Evolutionary conservation across 2,329 filamentous ascomycete species (phyloP).

Genomic region (Aspergillus versicolor): DNA sequence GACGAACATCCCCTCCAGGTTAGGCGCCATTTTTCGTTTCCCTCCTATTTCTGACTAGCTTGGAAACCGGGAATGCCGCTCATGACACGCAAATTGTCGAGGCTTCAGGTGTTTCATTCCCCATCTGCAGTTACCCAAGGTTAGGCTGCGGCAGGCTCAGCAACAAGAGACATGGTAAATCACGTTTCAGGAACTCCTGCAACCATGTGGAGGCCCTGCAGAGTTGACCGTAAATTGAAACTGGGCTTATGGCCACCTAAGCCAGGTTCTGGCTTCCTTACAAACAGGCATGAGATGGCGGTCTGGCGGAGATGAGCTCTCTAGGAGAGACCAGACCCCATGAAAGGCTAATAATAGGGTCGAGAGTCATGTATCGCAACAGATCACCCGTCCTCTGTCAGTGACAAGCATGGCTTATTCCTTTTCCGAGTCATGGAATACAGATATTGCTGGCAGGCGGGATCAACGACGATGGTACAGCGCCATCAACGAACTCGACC

Average conservation of each 20-base stretch:
- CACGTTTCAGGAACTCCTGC: slow-evolving; percentile 26
- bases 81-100: slow-evolving; percentile 28
- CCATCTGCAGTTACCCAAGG: slow-evolving; percentile 30
- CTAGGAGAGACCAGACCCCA: slow-evolving; percentile 3
- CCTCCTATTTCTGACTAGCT: background rate
- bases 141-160: slow-evolving; percentile 19
- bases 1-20: slow-evolving; percentile 1
- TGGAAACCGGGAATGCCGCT: slow-evolving; percentile 12
- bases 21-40: background rate
- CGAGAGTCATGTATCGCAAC: slow-evolving; percentile 11
- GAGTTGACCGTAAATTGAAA: slow-evolving; percentile 16
- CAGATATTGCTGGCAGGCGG: slow-evolving; percentile 1
- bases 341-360: slow-evolving; percentile 1
- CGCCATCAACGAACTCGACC: slow-evolving; percentile 19
- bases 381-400: background rate
- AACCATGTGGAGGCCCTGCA: slow-evolving; percentile 32
- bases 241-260: slow-evolving; percentile 12
- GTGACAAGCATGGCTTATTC: slow-evolving; percentile 1
- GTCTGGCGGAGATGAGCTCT: slow-evolving; percentile 15
- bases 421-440: slow-evolving; percentile 6
- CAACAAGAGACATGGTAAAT: slow-evolving; percentile 20
- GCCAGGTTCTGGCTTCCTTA: slow-evolving; percentile 18
- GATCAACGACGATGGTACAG: slow-evolving; percentile 11
- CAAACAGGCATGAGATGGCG: slow-evolving; percentile 29
- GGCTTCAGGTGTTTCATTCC: slow-evolving; percentile 32